Evolutionary conservation across 2,329 filamentous ascomycete genomes (phyloP), one percentile per base, ranked within the genome.

Genomic region (Chaetomium sp.): DNA sequence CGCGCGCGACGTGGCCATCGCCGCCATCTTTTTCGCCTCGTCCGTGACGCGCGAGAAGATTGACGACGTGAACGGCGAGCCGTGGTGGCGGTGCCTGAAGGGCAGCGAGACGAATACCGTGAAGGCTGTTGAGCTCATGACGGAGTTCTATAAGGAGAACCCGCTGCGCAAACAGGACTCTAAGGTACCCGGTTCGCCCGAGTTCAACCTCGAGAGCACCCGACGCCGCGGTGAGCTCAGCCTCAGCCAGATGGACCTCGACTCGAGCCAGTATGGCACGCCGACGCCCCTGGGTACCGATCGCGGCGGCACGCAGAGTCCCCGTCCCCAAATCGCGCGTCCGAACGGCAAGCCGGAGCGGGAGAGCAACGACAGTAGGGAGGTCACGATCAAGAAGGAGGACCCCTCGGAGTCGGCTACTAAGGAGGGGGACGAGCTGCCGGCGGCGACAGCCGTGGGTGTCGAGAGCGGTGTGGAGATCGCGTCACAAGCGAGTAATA

Each of bases 71-170:
- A 80, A 88, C 59, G 91, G 90, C 45, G 84, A 87, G 70, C 84
- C 93, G 0, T 99, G 95, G 95, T 99, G 94, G 94, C 88, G 88
- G 65, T 84, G 86, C 63, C 79, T 97, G 60, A 86, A 87, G 38
- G 90, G 93, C 42, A 85, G 88, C 68, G 82, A 94, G 69, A 81
- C 83, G 25, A 86, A 90, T 67, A 90, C 96, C 68, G 79, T 84
- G 50, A 84, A 84, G 70, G 92, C 92, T 4, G 91, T 93, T 70
- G 88, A 90, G 62, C 83, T 91, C 61, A 90, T 97, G 81, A 85
- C 87, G 42, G 86, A 85, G 66, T 89, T 88, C 72, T 89, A 88
- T 74, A 79, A 77, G 50, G 86, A 89, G 74, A 89, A 89, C 74
- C 87, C 87, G 55, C 79, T 87, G 63, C 79, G 80, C 68, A 86